Evolutionary conservation across 2,329 filamentous ascomycete genomes (phyloP), one percentile per base, ranked within the genome.

Genomic region (Stagonosporopsis chrysanthemi): DNA sequence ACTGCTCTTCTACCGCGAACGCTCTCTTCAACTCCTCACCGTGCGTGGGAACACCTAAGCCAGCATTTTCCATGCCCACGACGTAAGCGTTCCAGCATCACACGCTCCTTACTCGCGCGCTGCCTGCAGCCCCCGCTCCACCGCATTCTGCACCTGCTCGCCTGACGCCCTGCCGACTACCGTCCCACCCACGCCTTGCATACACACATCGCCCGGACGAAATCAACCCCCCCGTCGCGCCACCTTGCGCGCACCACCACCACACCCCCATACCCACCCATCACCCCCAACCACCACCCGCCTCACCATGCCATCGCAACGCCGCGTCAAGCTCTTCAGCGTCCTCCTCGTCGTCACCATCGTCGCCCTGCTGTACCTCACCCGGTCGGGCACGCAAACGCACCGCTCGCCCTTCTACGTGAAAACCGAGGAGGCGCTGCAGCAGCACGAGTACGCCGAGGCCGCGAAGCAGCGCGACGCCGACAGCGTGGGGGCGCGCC

Each of bases 291-390:
- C 22, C 61, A 64, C 58, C 24, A 19, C 19, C 19, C 19, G 22
- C 31, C 38, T 26, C 61, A 64, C 58, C 24, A 76, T 77, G 73
- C 74, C 74, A 23, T 76, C 75, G 35, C 77, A 71, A 66, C 87
- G 91, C 63, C 88, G 91, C 67, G 72, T 91, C 68, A 88, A 88
- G 71, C 79, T 89, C 66, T 79, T 92, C 53, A 79, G 86, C 62
- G 80, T 93, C 68, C 80, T 88, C 54, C 81, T 88, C 53, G 66
- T 92, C 65, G 81, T 87, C 63, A 80, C 85, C 57, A 77, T 94
- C 58, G 78, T 94, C 65, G 82, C 88, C 42, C 79, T 89, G 52
- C 80, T 96, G 65, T 92, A 94, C 80, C 88, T 91, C 73, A 89
- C 88, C 19, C 84, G 83, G n/a, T 83, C 82, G 45, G 79, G 84